Evolutionary conservation across 495 filamentous ascomycete genomes (phyloP).

Genomic region (Tricharina praecox): DNA sequence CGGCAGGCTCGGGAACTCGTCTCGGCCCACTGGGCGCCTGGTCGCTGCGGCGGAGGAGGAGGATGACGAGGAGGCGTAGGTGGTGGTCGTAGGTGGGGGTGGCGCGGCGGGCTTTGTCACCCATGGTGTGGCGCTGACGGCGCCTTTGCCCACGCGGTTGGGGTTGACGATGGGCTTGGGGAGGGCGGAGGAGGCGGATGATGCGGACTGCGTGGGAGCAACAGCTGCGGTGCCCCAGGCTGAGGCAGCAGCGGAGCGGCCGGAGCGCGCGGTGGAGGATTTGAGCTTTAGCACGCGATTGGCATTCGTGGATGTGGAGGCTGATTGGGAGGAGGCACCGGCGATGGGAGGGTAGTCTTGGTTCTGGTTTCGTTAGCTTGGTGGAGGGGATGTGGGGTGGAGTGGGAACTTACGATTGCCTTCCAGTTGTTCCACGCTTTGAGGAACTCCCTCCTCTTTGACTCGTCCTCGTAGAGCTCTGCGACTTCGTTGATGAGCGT

Average conservation of each 20-base stretch:
- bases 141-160: constrained; percentile 27
- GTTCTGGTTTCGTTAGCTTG: constrained; percentile 38
- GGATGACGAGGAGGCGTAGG: not conserved
- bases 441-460: constrained; percentile 52
- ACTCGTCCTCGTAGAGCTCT: constrained; percentile 74
- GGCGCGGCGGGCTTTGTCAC: constrained; percentile 28
- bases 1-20: constrained; percentile 23
- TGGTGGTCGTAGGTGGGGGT: constrained; percentile 17
- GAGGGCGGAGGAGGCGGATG: constrained; percentile 25
- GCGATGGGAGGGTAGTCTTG: constrained; percentile 85
- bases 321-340: constrained; percentile 32
- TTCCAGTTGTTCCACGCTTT: constrained; percentile 89
- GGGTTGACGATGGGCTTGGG: constrained; percentile 15
- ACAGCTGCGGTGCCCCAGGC: constrained; percentile 33
- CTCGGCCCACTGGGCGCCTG: too few species aligned
- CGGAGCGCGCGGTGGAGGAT: constrained; percentile 58
- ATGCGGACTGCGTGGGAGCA: constrained; percentile 28
- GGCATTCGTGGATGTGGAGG: constrained; percentile 25
- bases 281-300: constrained; percentile 53
- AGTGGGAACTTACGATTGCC: constrained; percentile 36
- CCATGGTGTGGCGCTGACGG: constrained; percentile 38
- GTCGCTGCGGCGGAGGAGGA: not conserved
- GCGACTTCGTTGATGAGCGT: constrained; percentile 84
- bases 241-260: constrained; percentile 38
- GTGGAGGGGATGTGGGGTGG: not conserved